Evolutionary conservation across 768 basidiomycete genomes (phyloP).

Genomic region (Tephrocybe sp.): DNA sequence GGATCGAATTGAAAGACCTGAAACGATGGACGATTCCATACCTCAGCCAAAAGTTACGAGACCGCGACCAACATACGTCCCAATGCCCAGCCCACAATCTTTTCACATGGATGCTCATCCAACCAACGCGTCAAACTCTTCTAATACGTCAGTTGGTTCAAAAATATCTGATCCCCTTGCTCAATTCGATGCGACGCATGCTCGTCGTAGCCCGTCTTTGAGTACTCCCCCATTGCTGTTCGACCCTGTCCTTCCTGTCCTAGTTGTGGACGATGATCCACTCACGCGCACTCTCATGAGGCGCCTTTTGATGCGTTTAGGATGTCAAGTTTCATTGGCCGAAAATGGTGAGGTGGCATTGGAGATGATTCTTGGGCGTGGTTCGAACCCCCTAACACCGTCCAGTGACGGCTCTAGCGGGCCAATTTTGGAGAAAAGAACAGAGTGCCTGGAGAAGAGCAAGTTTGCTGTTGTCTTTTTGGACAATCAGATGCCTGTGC

Average conservation of each 20-base stretch:
- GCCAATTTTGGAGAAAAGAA: slow-evolving; percentile 36
- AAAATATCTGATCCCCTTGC: slow-evolving; percentile 23
- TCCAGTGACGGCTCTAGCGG: slow-evolving; percentile 35
- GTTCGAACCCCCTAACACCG: slow-evolving; percentile 29
- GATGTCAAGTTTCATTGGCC: slow-evolving; percentile 75
- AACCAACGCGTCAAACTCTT: slow-evolving; percentile 18
- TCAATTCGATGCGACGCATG: slow-evolving; percentile 35
- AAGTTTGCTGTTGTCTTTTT: slow-evolving; percentile 49
- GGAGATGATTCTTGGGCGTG: slow-evolving; percentile 56
- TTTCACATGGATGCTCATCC: slow-evolving; percentile 27
- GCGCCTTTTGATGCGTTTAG: slow-evolving; percentile 72
- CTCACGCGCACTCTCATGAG: slow-evolving; percentile 81
- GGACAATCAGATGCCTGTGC: slow-evolving; percentile 82
- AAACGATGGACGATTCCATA: not conserved
- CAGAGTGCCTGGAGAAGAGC: slow-evolving; percentile 24
- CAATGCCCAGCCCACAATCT: slow-evolving; percentile 31
- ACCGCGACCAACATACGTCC: slow-evolving; percentile 35
- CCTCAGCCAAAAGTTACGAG: not conserved
- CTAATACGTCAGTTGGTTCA: slow-evolving; percentile 20
- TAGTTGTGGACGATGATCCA: slow-evolving; percentile 83
- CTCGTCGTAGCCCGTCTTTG: slow-evolving; percentile 35
- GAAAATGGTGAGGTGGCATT: slow-evolving; percentile 83
- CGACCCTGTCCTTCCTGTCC: slow-evolving; percentile 56
- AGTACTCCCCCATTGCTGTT: slow-evolving; percentile 36
- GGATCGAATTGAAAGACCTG: not conserved